These are phyloP conservation scores for Ascochyta viciae-villosae DNA, from an alignment of 2,329 filamentous ascomycete genomes.

Conservation along the genomic window DNA sequence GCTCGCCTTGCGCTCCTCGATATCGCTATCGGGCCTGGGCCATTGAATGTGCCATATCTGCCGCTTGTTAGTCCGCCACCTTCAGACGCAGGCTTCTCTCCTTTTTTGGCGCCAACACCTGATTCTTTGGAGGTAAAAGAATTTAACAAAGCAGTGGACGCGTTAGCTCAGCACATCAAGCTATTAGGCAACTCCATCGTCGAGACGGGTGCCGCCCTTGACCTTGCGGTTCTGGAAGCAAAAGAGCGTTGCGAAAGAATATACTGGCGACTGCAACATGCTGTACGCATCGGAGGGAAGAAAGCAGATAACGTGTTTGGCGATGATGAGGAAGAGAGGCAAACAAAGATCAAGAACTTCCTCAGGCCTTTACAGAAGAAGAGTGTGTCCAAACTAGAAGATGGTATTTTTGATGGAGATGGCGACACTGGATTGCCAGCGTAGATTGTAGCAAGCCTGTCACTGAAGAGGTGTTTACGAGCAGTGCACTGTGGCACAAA, in stretches of 20 bases:
- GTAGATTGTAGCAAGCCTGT: neutral
- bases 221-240: constrained; percentile 70
- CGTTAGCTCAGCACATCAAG: constrained; percentile 60
- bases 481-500: neutral
- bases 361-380: constrained; percentile 15
- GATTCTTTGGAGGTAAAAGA: constrained; percentile 48
- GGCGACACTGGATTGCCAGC: neutral
- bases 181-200: constrained; percentile 67
- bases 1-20: constrained; percentile 74
- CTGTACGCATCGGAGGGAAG: constrained; percentile 68
- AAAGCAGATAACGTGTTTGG: constrained; percentile 48
- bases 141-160: constrained; percentile 78
- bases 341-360: constrained; percentile 48
- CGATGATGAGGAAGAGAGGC: constrained; percentile 58
- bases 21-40: constrained; percentile 74
- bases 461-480: neutral
- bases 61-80: constrained; percentile 36
- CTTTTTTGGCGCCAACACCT: constrained; percentile 18
- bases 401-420: constrained; percentile 25
- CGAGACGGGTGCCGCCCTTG: constrained; percentile 68
- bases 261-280: constrained; percentile 74
- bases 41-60: constrained; percentile 39
- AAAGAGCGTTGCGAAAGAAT: constrained; percentile 79
- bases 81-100: constrained; percentile 31
- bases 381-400: neutral